Conservation (phyloP, 2,329 filamentous ascomycete genomes). For the Epichloe glyceriae region DNA sequence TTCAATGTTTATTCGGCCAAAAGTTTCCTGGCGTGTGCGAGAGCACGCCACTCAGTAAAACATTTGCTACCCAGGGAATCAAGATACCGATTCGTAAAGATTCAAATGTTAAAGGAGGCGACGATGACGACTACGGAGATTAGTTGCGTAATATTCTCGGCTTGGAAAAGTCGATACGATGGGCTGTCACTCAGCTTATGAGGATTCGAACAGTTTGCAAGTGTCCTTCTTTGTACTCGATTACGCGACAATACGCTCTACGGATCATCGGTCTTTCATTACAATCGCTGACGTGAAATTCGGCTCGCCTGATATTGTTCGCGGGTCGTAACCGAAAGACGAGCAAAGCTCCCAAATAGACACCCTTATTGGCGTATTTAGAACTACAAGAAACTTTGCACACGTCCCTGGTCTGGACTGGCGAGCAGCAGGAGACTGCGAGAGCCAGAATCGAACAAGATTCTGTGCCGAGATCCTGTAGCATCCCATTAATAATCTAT, state of each 20-base stretch:
- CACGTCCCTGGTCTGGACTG: too few relatives aligned
- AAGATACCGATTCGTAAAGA: constrained; percentile 96
- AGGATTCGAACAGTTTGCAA: background rate
- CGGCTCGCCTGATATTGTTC: too few relatives aligned
- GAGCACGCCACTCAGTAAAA: constrained; percentile 80
- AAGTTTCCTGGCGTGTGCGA: constrained; percentile 97
- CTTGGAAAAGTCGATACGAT: background rate
- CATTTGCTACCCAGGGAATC: constrained; percentile 85
- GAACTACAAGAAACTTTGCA: too few relatives aligned
- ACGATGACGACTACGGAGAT: constrained; percentile 35
- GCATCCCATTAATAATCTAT: too few relatives aligned
- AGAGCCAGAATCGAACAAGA: too few relatives aligned
- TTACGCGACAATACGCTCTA: too few relatives aligned
- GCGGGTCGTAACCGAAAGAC: too few relatives aligned
- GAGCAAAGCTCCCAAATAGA: too few relatives aligned
- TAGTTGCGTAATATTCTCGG: constrained; percentile 4
- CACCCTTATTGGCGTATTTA: too few relatives aligned
- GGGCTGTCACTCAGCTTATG: background rate
- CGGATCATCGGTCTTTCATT: background rate
- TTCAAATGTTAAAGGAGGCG: constrained; percentile 39
- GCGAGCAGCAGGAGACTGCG: too few relatives aligned
- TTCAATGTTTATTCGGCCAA: constrained; percentile 96
- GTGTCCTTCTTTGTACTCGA: too few relatives aligned
- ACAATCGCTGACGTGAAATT: background rate
- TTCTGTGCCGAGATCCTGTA: too few relatives aligned